Evolutionary conservation across 1,284 basidiomycete species (phyloP).

Genomic region (Moesziomyces parantarcticus): DNA sequence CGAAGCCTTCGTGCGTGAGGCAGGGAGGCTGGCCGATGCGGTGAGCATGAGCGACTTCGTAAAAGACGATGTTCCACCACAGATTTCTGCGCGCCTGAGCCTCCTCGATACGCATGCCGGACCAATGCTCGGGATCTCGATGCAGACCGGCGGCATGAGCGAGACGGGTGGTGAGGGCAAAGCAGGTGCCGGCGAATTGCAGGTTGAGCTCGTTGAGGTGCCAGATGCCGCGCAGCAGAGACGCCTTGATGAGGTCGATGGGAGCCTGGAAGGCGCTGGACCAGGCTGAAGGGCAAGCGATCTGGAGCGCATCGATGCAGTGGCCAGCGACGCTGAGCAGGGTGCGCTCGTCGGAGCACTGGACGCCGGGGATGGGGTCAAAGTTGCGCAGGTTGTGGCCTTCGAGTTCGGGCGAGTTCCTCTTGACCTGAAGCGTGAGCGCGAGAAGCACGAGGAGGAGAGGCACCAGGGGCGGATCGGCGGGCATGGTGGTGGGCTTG

Average conservation of each 20-base stretch:
- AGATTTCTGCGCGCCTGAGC: constrained; percentile 54
- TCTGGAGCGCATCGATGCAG: constrained; percentile 56
- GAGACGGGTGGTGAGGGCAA: constrained; percentile 51
- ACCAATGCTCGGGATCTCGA: constrained; percentile 56
- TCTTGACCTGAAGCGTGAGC: constrained; percentile 52
- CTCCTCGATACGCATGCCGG: constrained; percentile 56
- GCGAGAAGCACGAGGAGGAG: constrained; percentile 59
- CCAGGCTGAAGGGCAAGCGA: constrained; percentile 59
- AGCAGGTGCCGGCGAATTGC: constrained; percentile 56
- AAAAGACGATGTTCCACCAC: constrained; percentile 57
- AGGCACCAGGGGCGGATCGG: constrained; percentile 59
- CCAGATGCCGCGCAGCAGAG: constrained; percentile 57
- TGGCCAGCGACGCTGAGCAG: constrained; percentile 56
- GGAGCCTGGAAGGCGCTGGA: constrained; percentile 56
- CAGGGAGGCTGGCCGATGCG: constrained; percentile 54
- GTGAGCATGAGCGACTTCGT: constrained; percentile 43
- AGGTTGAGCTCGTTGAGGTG: constrained; percentile 59
- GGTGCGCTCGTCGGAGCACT: constrained; percentile 51
- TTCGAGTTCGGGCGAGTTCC: constrained; percentile 44
- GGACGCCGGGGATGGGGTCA: constrained; percentile 30
- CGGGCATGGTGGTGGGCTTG: constrained; percentile 55
- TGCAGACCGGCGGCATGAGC: constrained; percentile 60
- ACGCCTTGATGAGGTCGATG: constrained; percentile 58
- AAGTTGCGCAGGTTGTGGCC: constrained; percentile 34
- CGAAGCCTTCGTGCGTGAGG: constrained; percentile 50